Conservation (phyloP, 495 filamentous ascomycete species). For the Penicillium bialowiezense region DNA sequence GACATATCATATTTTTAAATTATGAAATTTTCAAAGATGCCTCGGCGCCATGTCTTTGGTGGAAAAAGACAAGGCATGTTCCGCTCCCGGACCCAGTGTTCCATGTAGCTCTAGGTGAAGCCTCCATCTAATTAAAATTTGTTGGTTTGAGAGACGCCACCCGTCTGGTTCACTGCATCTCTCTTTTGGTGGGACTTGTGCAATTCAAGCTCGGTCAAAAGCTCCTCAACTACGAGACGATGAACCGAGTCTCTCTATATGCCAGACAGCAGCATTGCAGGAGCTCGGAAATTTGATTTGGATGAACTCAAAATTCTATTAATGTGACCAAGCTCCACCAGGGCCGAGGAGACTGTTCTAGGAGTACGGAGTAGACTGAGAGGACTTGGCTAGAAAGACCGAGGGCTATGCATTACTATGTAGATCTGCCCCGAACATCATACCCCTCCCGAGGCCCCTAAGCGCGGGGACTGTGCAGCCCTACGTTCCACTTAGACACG, state of each 20-base stretch:
- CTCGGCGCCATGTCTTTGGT: neutral
- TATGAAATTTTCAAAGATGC: neutral
- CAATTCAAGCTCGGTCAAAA: neutral
- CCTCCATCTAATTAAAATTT: too few relatives aligned
- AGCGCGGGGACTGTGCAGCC: neutral
- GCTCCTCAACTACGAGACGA: neutral
- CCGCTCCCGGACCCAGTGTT: neutral
- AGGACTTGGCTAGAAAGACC: too few relatives aligned
- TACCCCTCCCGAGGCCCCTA: neutral
- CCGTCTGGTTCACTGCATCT: neutral
- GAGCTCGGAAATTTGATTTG: neutral
- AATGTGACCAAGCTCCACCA: too few relatives aligned
- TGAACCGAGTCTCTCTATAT: neutral
- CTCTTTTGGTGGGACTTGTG: neutral
- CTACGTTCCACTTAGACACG: too few relatives aligned
- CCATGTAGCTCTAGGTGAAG: neutral
- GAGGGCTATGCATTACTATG: neutral
- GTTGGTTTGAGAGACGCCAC: neutral
- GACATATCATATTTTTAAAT: neutral
- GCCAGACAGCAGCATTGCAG: too few relatives aligned
- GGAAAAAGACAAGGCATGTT: neutral
- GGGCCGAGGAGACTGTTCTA: too few relatives aligned
- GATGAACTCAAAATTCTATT: too few relatives aligned
- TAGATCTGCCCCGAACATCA: neutral
- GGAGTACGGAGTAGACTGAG: too few relatives aligned